Base-by-base conservation (phyloP, 495 filamentous ascomycete genomes). In the Friedmanniomyces simplex region DNA sequence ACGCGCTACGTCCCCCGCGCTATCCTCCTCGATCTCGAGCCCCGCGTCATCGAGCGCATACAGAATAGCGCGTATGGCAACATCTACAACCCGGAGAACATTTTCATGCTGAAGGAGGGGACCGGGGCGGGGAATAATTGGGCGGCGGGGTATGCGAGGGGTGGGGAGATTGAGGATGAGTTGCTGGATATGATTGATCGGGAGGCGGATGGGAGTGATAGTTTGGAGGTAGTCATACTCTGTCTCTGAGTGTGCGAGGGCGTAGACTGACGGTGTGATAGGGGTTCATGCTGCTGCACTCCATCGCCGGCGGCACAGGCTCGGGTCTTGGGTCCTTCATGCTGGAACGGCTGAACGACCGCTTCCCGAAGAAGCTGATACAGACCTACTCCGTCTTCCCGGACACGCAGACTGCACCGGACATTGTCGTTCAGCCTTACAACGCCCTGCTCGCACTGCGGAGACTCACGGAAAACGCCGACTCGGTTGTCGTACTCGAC, bases 121-220 rank as follows among this genome's bases (percentile, higher is more conserved):
- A 82, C 85, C 43, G 93, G 93, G 30, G 93, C 94, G 5, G 93
- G 89, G 54, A 98, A 98, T 70, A 97, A 96, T 70, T 98, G 93
- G 93, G 93, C 88, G 57, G 84, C 91, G 62, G 93, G 93, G 18
- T 97, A 97, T 73, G 81, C 89, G 43, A 85, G 85, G n/a, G 93
- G 90, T 59, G 90, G 96, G 68, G 75, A 75, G 28, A 89, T 98
- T 20, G 88, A 96, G 61, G 93, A 98, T 67, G 93, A 97, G 69
- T 88, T 98, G 54, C 87, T 97, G 77, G 93, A 98, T 69, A 98
- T 98, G 91, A 96, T 98, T 63, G 94, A 98, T 70, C 86, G 93
- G 55, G 93, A 98, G 71, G 93, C 93, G 18, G 93, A 98, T 71
- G 93, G 93, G 21, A 96, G 91, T 73, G 93, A 98, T 68, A 96